Conservation (phyloP, 2,329 filamentous ascomycete genomes). For the Aspergillus hiratsukae region DNA sequence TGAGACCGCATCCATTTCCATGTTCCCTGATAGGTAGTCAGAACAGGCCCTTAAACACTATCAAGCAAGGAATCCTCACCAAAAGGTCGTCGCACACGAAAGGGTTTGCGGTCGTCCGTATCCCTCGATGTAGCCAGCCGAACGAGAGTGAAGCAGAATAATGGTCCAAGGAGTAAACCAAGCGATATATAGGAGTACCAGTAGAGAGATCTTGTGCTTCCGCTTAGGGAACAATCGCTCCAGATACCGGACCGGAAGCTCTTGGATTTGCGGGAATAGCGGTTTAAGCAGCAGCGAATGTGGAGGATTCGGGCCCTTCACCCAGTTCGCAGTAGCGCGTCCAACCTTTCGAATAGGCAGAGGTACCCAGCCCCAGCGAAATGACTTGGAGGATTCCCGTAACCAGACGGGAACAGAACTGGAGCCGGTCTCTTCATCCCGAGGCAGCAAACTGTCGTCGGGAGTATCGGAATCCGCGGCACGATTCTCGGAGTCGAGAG, state of each 20-base stretch:
- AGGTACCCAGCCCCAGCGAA: constrained; percentile 47
- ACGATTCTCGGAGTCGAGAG: constrained; percentile 33
- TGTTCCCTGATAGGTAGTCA: constrained; percentile 26
- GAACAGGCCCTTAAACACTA: neutral
- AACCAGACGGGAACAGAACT: constrained; percentile 43
- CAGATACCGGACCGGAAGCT: constrained; percentile 42
- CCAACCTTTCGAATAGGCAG: constrained; percentile 42
- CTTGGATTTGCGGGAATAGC: constrained; percentile 44
- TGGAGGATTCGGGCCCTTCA: constrained; percentile 46
- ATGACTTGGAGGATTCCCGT: constrained; percentile 44
- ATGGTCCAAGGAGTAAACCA: constrained; percentile 48
- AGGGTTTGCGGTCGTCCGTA: constrained; percentile 44
- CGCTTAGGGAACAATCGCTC: constrained; percentile 44
- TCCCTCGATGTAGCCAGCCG: constrained; percentile 46
- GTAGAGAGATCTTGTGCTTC: constrained; percentile 41
- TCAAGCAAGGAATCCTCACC: constrained; percentile 26
- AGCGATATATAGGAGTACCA: constrained; percentile 40
- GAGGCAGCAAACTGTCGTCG: constrained; percentile 26
- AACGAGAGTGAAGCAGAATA: constrained; percentile 42
- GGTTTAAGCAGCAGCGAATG: constrained; percentile 43
- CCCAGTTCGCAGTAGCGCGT: constrained; percentile 41
- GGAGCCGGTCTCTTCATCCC: constrained; percentile 24
- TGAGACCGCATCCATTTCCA: constrained; percentile 49
- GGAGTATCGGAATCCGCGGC: constrained; percentile 31
- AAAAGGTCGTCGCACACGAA: constrained; percentile 44